Base-by-base conservation (phyloP, 2,329 filamentous ascomycete genomes). In the Waltergamsia citrina region DNA sequence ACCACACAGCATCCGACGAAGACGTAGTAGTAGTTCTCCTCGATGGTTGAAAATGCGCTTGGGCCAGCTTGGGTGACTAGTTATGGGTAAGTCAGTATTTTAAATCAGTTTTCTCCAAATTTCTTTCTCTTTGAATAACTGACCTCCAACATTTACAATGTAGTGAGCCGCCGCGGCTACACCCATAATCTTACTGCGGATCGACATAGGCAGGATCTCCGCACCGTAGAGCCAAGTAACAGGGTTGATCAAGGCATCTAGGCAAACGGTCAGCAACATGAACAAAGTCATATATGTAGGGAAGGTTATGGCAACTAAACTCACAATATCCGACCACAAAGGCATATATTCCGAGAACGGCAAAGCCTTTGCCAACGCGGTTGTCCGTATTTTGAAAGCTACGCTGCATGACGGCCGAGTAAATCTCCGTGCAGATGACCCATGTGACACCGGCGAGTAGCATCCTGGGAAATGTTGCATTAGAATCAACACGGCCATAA, bases 11-110 rank as follows among this genome's bases (percentile, higher is more conserved):
- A 74, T 5, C 43, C 63, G 3, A 74, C 68, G 39, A 75, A 75
- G 14, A 75, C 70, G 39, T 74, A 75, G 47, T 75, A 75, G 47
- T 74, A 76, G 41, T 74, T 75, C 42, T 75, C 63, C n/a, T 59
- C 47, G 34, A 76, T 75, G 28, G 61, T 71, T 11, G 66, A 65
- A 42, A 75, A 74, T 1, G 71, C 70, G 33, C 59, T 70, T 1
- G 70, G 70, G 0, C 69, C 70, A 6, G 67, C 67, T 47, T 71
- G 65, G 33, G 67, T 71, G 42, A 70, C 26, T 28, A 24, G 22
- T 24, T n/a, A 24, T 8, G n/a, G n/a, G n/a, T n/a, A n/a, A n/a
- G n/a, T n/a, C n/a, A n/a, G n/a, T n/a, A n/a, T n/a, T n/a, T n/a
- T n/a, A n/a, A n/a, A n/a, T n/a, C n/a, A n/a, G n/a, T n/a, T n/a